Evolutionary conservation across 148 eudicot genomes (phyloP), one percentile per base, ranked within the genome.

Genomic region (Hydrangea macrophylla): DNA sequence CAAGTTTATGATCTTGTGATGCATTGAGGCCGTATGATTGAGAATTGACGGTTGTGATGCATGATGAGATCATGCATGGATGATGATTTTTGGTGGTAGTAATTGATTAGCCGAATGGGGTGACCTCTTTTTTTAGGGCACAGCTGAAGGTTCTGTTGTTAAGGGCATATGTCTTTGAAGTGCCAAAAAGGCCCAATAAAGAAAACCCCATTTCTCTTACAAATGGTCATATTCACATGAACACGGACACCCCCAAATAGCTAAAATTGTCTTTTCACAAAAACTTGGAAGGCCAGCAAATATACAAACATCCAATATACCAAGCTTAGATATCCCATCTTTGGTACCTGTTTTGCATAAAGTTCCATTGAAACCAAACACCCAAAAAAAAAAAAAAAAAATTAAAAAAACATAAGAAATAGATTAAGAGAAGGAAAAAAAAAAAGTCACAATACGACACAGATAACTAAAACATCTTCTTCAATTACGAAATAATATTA

Each of bases 251-350:
- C 57, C 23, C 30, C 11, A 9, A 7, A 23, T 15, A 30, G 32
- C 64, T 70, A 76, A 62, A 59, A 68, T 23, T 55, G 75, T 44
- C 83, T 76, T 71, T 81, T 78, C 64, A 68, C 53, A n/a, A 79
- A 22, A 22, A 79, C 33, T 71, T 74, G 83, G 33, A 78, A 75
- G 26, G 62, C 78, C 73, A 80, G 22, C 75, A 91, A 73, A 74
- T 68, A 78, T 58, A 79, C 78, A 62, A 83, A 77, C 70, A 72
- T 75, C 80, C 79, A 78, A 17, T 68, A 85, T 50, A 78, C 65
- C 80, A 82, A 53, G 74, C 69, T 77, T 62, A 67, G 78, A 67
- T 70, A 72, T 60, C 71, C 69, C 40, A 31, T 60, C 55, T 59
- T 56, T 51, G 62, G 51, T 70, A 58, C 76, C 90, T 86, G 85